Percentiles rank a stretch among this genome's conserved stretches.
These are phyloP conservation scores for Verbascum thapsus DNA, from an alignment of 257 asterid genomes.

Conservation along the genomic window DNA sequence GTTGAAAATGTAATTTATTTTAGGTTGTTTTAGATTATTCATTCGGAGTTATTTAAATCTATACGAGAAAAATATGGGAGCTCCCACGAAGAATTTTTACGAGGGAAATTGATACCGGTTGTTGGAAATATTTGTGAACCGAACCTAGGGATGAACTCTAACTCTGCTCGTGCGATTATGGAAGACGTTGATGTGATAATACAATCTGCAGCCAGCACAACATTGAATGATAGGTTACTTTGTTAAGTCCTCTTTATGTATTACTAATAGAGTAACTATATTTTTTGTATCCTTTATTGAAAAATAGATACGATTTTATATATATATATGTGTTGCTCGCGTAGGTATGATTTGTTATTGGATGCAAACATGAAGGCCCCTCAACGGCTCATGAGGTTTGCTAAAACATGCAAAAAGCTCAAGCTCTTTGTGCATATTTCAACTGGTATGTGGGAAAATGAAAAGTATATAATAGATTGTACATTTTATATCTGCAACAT, in stretches of 20 bases:
- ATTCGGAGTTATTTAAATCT: conserved; percentile 43
- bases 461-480: too few relatives aligned
- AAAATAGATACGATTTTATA: too few relatives aligned
- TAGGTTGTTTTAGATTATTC: conserved; percentile 28
- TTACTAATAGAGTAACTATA: too few relatives aligned
- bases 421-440: conserved; percentile 42
- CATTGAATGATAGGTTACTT: conserved; percentile 46
- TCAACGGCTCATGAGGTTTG: conserved; percentile 51
- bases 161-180: conserved; percentile 26
- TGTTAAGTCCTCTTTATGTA: too few relatives aligned
- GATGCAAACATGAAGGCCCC: conserved; percentile 44
- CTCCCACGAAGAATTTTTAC: conserved; percentile 33
- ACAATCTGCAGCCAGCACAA: conserved; percentile 54
- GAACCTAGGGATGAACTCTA: conserved; percentile 51
- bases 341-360: conserved; percentile 43
- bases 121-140: conserved; percentile 49
- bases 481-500: too few relatives aligned
- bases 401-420: conserved; percentile 49
- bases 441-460: conserved; percentile 41
- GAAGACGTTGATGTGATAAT: conserved; percentile 46
- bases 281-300: too few relatives aligned
- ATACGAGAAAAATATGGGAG: conserved; percentile 41
- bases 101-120: conserved; percentile 42
- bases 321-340: too few relatives aligned
- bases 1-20: not conserved